Evolutionary conservation across 2,329 filamentous ascomycete genomes (phyloP).

Genomic region (Lojkania enalia): DNA sequence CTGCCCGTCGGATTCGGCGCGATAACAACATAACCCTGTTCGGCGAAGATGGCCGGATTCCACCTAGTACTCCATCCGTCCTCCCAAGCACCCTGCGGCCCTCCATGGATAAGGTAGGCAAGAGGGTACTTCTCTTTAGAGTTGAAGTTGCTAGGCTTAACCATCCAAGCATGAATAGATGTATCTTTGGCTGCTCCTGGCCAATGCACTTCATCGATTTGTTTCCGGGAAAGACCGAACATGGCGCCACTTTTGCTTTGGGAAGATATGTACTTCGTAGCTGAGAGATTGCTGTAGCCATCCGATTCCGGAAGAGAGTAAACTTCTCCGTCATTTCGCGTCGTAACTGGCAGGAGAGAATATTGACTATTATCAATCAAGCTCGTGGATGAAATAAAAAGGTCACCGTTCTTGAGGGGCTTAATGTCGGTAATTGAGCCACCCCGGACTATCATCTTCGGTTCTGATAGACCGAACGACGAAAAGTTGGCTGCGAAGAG

Average conservation of each 20-base stretch:
- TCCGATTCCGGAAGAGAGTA: slow-evolving; percentile 23
- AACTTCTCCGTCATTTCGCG: slow-evolving; percentile 7
- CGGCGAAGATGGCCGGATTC: slow-evolving; percentile 85
- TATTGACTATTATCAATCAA: slow-evolving; percentile 74
- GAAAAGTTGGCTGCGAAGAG: slow-evolving; percentile 59
- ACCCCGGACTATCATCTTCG: slow-evolving; percentile 30
- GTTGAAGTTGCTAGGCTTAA: slow-evolving; percentile 68
- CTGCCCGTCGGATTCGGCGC: slow-evolving; percentile 82
- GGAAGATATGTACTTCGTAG: slow-evolving; percentile 58
- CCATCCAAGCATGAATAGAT: slow-evolving; percentile 69
- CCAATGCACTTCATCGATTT: slow-evolving; percentile 72
- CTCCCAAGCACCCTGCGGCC: slow-evolving; percentile 75
- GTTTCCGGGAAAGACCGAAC: slow-evolving; percentile 66
- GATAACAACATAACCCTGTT: slow-evolving; percentile 84
- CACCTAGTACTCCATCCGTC: slow-evolving; percentile 81
- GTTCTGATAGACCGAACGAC: slow-evolving; percentile 19
- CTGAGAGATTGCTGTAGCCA: slow-evolving; percentile 25
- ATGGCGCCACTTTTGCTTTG: slow-evolving; percentile 66
- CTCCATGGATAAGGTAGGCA: slow-evolving; percentile 79
- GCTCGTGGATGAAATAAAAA: slow-evolving; percentile 70
- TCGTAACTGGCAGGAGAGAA: slow-evolving; percentile 54
- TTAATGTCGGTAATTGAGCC: slow-evolving; percentile 50
- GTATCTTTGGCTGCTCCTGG: slow-evolving; percentile 63
- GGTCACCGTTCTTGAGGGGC: slow-evolving; percentile 53
- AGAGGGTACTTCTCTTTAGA: slow-evolving; percentile 74